Conservation (phyloP, 31 red algal genomes). For the Endocladia muricata region DNA sequence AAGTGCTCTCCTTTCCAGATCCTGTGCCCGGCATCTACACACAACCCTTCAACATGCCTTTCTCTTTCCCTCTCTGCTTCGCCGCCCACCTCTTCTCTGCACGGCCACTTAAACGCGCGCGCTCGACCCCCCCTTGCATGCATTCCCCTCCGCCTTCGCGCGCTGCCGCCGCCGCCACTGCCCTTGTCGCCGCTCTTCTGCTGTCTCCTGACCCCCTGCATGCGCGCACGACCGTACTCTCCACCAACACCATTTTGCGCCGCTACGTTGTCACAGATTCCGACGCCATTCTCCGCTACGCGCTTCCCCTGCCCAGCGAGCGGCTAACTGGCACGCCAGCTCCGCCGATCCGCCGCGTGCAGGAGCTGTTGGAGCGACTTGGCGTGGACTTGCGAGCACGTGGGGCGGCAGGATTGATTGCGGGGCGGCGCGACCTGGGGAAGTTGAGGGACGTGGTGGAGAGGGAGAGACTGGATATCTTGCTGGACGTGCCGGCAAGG, state of each 20-base stretch:
- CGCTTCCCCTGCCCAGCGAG: conserved; percentile 83
- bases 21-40: not conserved
- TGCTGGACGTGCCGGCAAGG: conserved; percentile 65
- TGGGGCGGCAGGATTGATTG: conserved; percentile 50
- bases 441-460: conserved; percentile 28
- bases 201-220: not conserved
- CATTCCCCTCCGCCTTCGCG: no score
- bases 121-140: no score
- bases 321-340: not conserved
- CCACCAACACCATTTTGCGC: conserved; percentile 83
- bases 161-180: conserved; percentile 11
- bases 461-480: conserved; percentile 34
- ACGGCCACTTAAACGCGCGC: no score
- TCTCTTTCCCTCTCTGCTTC: not conserved
- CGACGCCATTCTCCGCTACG: conserved; percentile 79
- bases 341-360: conserved; percentile 62
- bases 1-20: no score
- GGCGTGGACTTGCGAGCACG: conserved; percentile 72
- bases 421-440: conserved; percentile 41
- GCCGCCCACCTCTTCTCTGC: no score
- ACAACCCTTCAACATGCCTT: not conserved
- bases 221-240: conserved; percentile 45
- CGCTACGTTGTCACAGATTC: conserved; percentile 88
- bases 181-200: not conserved
- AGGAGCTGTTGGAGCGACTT: conserved; percentile 65